Percentiles rank a stretch among this genome's conserved stretches.
These are phyloP conservation scores for Ormosia emarginata DNA, from an alignment of 306 rosid species.

Conservation along the genomic window DNA sequence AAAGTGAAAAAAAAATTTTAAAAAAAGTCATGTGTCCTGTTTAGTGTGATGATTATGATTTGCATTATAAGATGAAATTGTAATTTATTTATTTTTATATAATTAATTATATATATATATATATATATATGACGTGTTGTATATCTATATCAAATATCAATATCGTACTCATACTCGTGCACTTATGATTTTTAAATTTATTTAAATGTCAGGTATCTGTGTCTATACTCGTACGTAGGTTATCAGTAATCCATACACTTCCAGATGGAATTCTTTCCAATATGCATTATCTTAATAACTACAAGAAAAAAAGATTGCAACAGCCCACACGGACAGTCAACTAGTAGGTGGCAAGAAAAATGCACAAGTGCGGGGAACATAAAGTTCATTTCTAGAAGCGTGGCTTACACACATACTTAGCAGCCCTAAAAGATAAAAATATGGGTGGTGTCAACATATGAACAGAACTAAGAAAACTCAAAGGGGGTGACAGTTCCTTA, in stretches of 20 bases:
- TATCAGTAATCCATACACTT: not conserved
- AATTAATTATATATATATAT: no score
- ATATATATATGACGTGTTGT: no score
- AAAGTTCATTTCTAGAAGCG: not conserved
- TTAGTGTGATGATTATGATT: no score
- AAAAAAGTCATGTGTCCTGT: no score
- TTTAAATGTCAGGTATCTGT: no score
- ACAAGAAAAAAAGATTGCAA: not conserved
- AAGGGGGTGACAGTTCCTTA: not conserved
- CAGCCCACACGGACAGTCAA: not conserved
- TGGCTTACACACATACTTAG: not conserved
- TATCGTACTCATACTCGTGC: no score
- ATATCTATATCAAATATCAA: no score
- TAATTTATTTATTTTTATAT: no score
- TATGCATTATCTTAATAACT: not conserved
- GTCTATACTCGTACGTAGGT: no score
- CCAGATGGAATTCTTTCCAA: not conserved
- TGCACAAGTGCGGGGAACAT: not conserved
- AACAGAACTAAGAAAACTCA: not conserved
- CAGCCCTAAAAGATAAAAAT: not conserved
- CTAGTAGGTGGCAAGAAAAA: not conserved
- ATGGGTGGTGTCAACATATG: conserved; percentile 2
- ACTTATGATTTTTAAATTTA: no score
- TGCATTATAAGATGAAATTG: no score
- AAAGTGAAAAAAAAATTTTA: no score